Evolutionary conservation across 2,329 filamentous ascomycete genomes (phyloP).

Genomic region (Immersiporthe knoxdaviesiana): DNA sequence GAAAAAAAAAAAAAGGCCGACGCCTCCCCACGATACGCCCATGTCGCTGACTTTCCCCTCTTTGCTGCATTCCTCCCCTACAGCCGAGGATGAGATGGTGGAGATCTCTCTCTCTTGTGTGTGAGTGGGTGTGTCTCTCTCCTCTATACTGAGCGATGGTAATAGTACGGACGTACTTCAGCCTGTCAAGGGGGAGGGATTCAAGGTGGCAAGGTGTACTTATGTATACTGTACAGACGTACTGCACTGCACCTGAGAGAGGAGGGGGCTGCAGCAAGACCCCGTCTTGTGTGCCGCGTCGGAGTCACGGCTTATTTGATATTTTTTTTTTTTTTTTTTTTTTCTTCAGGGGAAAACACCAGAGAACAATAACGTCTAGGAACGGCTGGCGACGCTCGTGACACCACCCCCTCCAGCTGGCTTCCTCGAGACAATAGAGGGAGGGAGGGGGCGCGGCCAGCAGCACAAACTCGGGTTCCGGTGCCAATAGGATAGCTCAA

Average conservation of each 20-base stretch:
- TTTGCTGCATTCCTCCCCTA: constrained; percentile 18
- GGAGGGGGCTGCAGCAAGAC: constrained; percentile 22
- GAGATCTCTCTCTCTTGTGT: background rate
- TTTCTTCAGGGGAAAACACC: background rate
- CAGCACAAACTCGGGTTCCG: background rate
- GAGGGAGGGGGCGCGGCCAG: background rate
- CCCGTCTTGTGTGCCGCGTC: background rate
- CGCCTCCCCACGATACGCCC: constrained; percentile 27
- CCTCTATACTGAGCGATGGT: background rate
- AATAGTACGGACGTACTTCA: too few relatives aligned
- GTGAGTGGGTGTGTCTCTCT: background rate
- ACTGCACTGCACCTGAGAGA: background rate
- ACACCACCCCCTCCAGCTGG: too few relatives aligned
- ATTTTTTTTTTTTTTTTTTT: too few relatives aligned
- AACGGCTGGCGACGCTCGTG: background rate
- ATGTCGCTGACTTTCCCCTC: constrained; percentile 16
- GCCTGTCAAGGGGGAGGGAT: background rate
- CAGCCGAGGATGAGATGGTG: constrained; percentile 24
- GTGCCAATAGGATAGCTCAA: constrained; percentile 21
- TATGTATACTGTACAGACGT: background rate
- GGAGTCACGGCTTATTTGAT: constrained; percentile 6
- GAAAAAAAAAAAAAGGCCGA: too few relatives aligned
- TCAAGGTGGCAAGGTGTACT: background rate
- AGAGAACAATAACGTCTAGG: background rate
- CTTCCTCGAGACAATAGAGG: background rate